These are phyloP conservation scores for Aureobasidium sp. DNA, from an alignment of 2,329 filamentous ascomycete genomes.

Conservation along the genomic window DNA sequence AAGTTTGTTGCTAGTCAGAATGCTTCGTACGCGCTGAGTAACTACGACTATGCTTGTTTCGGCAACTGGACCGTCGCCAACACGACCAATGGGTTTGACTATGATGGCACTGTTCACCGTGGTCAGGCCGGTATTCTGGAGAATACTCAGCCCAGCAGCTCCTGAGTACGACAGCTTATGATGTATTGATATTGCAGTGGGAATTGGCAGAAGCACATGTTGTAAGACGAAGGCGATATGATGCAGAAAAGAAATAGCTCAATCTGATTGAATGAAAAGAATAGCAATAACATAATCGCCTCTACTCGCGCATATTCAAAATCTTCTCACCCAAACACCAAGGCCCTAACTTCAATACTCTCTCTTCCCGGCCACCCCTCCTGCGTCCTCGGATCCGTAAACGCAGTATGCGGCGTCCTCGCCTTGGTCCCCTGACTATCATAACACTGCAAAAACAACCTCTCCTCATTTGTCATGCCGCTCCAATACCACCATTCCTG, in stretches of 20 bases:
- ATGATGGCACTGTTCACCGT: conserved; percentile 34
- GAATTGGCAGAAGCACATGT: no score
- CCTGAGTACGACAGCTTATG: no score
- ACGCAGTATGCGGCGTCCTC: conserved; percentile 64
- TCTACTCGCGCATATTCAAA: not conserved
- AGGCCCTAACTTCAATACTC: conserved; percentile 81
- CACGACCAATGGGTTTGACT: conserved; percentile 35
- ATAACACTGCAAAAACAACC: conserved; percentile 46
- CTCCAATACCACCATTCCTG: conserved; percentile 77
- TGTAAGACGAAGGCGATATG: no score
- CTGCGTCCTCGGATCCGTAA: conserved; percentile 66
- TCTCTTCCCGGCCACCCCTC: conserved; percentile 60
- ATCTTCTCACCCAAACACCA: conserved; percentile 65
- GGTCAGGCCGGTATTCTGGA: conserved; percentile 2
- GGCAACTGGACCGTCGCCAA: conserved; percentile 41
- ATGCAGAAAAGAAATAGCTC: not conserved
- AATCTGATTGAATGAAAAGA: not conserved
- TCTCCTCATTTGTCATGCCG: conserved; percentile 61
- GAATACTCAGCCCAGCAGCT: not conserved
- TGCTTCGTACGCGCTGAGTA: conserved; percentile 34
- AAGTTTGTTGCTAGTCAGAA: conserved; percentile 39
- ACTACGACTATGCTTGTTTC: conserved; percentile 45
- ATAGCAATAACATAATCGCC: not conserved
- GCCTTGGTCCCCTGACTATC: conserved; percentile 35
- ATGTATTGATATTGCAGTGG: no score